Conservation (phyloP, 1,284 basidiomycete species). For the Pseudozyma sp. region DNA sequence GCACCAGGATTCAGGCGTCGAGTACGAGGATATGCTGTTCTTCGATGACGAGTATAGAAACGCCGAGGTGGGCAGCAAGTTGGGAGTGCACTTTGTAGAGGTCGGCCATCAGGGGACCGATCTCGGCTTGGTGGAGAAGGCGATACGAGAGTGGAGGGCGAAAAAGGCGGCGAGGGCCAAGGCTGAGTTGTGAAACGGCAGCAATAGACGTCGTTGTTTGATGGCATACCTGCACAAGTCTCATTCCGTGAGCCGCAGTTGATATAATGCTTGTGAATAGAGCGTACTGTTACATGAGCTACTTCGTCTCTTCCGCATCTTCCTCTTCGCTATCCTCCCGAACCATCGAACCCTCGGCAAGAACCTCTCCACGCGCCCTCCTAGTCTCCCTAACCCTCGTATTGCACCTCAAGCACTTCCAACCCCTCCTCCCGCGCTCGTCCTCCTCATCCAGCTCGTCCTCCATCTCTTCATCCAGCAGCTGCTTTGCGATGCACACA, state of each 20-base stretch:
- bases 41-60: conserved; percentile 66
- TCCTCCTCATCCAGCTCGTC: conserved; percentile 60
- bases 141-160: conserved; percentile 54
- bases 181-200: conserved; percentile 1
- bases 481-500: conserved; percentile 59
- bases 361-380: conserved; percentile 1
- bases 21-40: conserved; percentile 65
- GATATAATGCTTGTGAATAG: no score
- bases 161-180: conserved; percentile 33
- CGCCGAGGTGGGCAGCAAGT: conserved; percentile 59
- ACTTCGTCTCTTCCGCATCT: conserved; percentile 6
- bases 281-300: not conserved
- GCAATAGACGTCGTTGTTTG: no score
- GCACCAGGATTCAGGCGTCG: conserved; percentile 51
- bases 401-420: conserved; percentile 66
- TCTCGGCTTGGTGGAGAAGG: conserved; percentile 55
- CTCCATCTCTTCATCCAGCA: conserved; percentile 62
- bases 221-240: no score
- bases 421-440: conserved; percentile 41
- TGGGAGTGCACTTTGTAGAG: conserved; percentile 66
- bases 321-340: conserved; percentile 1
- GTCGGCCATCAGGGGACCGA: conserved; percentile 61
- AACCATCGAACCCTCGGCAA: no score
- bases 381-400: conserved; percentile 37
- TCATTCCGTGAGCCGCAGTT: no score